Evolutionary conservation across 768 basidiomycete genomes (phyloP).

Genomic region (Termitomyces sp.): DNA sequence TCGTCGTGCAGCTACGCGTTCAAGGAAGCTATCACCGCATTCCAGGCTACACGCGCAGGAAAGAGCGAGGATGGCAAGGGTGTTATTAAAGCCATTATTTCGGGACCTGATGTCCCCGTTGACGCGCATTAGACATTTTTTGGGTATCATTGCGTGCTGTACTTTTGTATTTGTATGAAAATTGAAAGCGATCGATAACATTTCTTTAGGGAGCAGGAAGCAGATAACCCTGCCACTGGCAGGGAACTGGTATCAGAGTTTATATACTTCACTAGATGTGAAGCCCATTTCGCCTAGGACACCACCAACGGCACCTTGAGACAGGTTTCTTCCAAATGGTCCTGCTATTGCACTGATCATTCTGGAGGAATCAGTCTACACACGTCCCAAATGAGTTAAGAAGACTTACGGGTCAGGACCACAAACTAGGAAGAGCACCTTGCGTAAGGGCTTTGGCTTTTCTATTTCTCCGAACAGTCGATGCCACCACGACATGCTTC

Average conservation of each 20-base stretch:
- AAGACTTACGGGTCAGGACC: conserved; percentile 76
- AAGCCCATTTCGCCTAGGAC: conserved; percentile 64
- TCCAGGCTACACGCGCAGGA: conserved; percentile 76
- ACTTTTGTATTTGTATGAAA: conserved; percentile 10
- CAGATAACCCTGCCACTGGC: background rate
- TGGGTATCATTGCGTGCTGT: background rate
- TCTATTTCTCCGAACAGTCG: conserved; percentile 25
- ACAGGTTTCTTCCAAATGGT: conserved; percentile 71
- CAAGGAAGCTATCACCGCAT: conserved; percentile 74
- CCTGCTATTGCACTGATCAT: conserved; percentile 79
- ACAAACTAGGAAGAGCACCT: conserved; percentile 71
- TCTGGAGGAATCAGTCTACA: conserved; percentile 34
- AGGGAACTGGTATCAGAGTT: conserved; percentile 39
- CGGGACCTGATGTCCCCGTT: conserved; percentile 64
- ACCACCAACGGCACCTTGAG: conserved; percentile 72
- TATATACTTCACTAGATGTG: conserved; percentile 63
- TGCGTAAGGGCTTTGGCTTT: conserved; percentile 26
- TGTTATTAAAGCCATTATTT: conserved; percentile 89
- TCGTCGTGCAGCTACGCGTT: conserved; percentile 63
- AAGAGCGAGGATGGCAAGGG: conserved; percentile 84
- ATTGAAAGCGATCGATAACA: background rate
- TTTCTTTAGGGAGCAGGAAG: background rate
- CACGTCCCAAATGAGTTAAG: background rate
- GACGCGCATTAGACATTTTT: conserved; percentile 25
- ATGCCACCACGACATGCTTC: conserved; percentile 34